phyloP scores from a whole-genome alignment of 495 filamentous ascomycete genomes.

The Aspergillus coremiiformis region DNA sequence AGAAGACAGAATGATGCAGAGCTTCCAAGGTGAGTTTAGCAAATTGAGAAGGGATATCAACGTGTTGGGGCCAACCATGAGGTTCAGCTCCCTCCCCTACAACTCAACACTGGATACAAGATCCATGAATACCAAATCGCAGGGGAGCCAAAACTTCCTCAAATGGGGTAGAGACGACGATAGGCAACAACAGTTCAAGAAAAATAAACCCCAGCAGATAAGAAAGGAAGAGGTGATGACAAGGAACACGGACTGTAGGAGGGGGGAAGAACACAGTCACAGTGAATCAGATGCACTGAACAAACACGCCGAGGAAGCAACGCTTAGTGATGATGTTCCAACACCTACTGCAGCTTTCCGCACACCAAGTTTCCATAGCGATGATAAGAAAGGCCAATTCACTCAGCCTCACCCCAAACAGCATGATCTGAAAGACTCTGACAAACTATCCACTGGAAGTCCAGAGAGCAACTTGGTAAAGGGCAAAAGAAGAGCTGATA shows the following conservation, averaged over 20 bases:
- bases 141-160: neutral
- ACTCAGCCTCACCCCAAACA: neutral
- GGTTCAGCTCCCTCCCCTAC: neutral
- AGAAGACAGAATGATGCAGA: slow-evolving; percentile 6
- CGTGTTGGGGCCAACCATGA: neutral
- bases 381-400: neutral
- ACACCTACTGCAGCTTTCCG: slow-evolving; percentile 7
- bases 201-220: neutral
- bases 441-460: slow-evolving; percentile 1
- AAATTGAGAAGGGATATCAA: slow-evolving; percentile 11
- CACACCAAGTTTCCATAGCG: neutral
- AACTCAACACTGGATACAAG: neutral
- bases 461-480: slow-evolving; percentile 1
- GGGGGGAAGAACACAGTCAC: neutral
- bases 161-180: neutral
- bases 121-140: neutral
- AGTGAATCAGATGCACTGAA: neutral
- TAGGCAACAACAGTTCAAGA: neutral
- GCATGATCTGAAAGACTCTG: neutral
- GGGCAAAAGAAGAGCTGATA: neutral
- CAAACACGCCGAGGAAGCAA: neutral
- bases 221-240: neutral
- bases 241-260: neutral
- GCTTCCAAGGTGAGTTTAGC: slow-evolving; percentile 11
- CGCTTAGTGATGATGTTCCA: slow-evolving; percentile 1